Conservation (phyloP, 2,329 filamentous ascomycete genomes). For the Beauveria pseudobassiana region DNA sequence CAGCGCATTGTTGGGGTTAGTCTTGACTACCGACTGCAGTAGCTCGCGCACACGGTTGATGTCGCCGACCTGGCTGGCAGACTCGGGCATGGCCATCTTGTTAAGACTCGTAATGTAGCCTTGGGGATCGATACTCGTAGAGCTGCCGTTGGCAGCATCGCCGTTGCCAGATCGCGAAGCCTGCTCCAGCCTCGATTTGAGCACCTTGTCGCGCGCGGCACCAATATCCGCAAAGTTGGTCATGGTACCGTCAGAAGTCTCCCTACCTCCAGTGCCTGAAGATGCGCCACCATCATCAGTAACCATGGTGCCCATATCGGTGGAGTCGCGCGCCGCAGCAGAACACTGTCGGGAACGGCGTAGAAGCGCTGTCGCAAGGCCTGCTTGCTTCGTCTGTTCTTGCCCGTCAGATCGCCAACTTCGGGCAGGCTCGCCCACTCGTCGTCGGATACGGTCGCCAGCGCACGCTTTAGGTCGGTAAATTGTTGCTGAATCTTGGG, state of each 20-base stretch:
- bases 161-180: conserved; percentile 62
- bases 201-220: conserved; percentile 88
- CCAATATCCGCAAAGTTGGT: conserved; percentile 98
- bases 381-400: conserved; percentile 79
- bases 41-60: conserved; percentile 89
- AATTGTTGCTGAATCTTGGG: conserved; percentile 98
- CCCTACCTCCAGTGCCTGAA: conserved; percentile 18
- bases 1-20: conserved; percentile 88
- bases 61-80: conserved; percentile 82
- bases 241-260: conserved; percentile 74
- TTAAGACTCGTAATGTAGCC: conserved; percentile 91
- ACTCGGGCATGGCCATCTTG: conserved; percentile 70
- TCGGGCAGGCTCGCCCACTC: conserved; percentile 96
- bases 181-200: conserved; percentile 89
- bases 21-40: conserved; percentile 94
- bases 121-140: conserved; percentile 88
- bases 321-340: conserved; percentile 78
- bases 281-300: conserved; percentile 61
- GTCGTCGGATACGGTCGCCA: conserved; percentile 84
- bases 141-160: conserved; percentile 64
- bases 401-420: conserved; percentile 92
- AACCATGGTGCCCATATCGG: conserved; percentile 83
- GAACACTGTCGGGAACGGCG: conserved; percentile 90
- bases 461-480: conserved; percentile 84
- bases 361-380: conserved; percentile 82